Base-by-base conservation (phyloP, 139 green algal species). In the Picochlorum sp. region DNA sequence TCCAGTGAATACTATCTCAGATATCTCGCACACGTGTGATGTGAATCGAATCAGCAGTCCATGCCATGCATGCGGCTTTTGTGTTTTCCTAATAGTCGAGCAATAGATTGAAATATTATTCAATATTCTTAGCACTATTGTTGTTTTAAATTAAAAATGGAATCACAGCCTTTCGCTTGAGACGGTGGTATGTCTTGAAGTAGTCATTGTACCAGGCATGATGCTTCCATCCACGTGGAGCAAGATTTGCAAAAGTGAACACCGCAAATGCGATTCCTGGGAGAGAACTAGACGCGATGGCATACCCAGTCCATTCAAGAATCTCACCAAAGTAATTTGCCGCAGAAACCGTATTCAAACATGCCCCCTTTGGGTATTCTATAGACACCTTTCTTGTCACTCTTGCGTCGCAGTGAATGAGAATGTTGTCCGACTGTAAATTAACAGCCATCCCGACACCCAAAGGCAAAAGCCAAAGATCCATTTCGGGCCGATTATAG, bases 261-360 rank as follows among this genome's bases (percentile, higher is more conserved):
- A 82, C 7, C 1, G 81, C 79, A 73, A 93, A 93, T 7, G 85
- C 78, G 2, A 66, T 47, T 1, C 76, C 71, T 1, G 78, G 65
- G 23, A 83, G 73, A 0, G 61, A 68, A 6, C 65, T 18, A 21
- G 45, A 54, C 1, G 85, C 83, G 16, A 86, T 15, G 0, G 83
- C 82, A 16, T 64, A 89, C 4, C 83, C 81, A 2, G 49, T 20
- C 85, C 85, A 92, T 73, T 92, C 85, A 6, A 83, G 1, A 0
- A 84, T 83, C 73, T 94, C 86, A 10, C 78, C 80, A 23, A 77
- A 70, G 41, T 88, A 92, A 66, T 94, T 94, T 13, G 78, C 86
- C 1, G 74, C 81, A 5, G 83, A 90, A 0, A 91, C 86, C 86
- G 11, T 75, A 69, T 28, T 85, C 57, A 69, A 92, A 94, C 63